Evolutionary conservation across 2,329 filamentous ascomycete genomes (phyloP).

Genomic region (Aspergillus fructus): DNA sequence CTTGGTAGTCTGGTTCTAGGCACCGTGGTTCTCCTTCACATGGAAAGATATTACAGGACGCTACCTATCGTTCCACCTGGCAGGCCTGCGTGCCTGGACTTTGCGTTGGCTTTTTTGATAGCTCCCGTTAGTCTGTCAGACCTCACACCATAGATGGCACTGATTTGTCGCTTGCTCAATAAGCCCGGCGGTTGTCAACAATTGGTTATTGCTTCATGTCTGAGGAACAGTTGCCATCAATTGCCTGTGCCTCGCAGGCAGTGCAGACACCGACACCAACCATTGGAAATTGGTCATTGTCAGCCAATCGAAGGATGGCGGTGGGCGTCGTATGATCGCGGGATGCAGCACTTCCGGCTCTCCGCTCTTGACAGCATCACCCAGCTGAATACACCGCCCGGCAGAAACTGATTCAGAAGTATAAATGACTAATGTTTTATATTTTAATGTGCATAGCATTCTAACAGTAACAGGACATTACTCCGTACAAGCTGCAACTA

Average conservation of each 20-base stretch:
- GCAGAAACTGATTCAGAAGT: not conserved
- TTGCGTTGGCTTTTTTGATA: not conserved
- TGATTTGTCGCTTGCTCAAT: not conserved
- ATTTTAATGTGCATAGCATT: not conserved
- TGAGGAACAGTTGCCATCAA: not conserved
- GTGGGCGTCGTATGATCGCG: slow-evolving; percentile 33
- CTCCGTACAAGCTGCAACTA: not conserved
- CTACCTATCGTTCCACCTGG: not conserved
- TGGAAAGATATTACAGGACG: slow-evolving; percentile 9
- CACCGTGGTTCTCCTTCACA: slow-evolving; percentile 14
- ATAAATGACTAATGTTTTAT: not conserved
- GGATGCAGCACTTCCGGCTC: slow-evolving; percentile 25
- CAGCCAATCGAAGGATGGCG: slow-evolving; percentile 13
- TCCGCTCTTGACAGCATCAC: not conserved
- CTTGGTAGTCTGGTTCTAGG: slow-evolving; percentile 3
- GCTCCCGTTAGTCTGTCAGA: not conserved
- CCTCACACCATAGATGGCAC: not conserved
- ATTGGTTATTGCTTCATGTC: not conserved
- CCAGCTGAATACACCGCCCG: not conserved
- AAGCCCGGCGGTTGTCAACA: not conserved
- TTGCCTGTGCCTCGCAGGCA: not conserved
- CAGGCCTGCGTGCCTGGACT: slow-evolving; percentile 1
- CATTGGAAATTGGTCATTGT: slow-evolving; percentile 4
- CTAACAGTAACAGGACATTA: not conserved
- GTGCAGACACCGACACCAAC: not conserved